Conservation (phyloP, 352 stramenopile species). For the Globisporangium recalcitrans region DNA sequence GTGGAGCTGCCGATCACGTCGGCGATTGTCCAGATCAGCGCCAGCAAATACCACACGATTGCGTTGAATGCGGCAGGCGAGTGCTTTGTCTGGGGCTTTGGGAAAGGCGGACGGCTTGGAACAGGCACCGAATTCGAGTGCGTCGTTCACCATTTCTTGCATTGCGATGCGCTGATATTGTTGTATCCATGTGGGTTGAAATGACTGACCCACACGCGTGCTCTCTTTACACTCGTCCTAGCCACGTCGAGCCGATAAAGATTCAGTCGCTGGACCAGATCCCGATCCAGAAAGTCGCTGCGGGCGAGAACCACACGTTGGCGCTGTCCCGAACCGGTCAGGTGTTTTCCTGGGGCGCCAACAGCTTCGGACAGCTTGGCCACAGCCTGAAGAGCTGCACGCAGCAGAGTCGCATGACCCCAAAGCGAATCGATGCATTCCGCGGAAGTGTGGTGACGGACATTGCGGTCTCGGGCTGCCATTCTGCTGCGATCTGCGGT, state of each 20-base stretch:
- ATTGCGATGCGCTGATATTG: background rate
- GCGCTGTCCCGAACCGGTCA: constrained; percentile 59
- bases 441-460: constrained; percentile 42
- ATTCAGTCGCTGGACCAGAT: constrained; percentile 43
- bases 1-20: constrained; percentile 51
- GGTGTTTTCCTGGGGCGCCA: constrained; percentile 81
- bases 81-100: constrained; percentile 81
- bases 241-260: constrained; percentile 58
- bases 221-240: constrained; percentile 14
- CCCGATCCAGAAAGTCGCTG: constrained; percentile 58
- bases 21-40: constrained; percentile 61
- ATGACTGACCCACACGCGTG: background rate
- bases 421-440: constrained; percentile 73
- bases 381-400: constrained; percentile 54
- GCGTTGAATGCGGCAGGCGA: constrained; percentile 54
- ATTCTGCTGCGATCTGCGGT: constrained; percentile 61
- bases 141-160: constrained; percentile 10
- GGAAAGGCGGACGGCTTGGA: constrained; percentile 70
- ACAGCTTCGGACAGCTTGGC: constrained; percentile 74
- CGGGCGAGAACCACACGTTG: constrained; percentile 78
- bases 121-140: constrained; percentile 79
- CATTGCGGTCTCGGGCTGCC: constrained; percentile 66
- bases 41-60: constrained; percentile 79
- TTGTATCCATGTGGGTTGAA: background rate
- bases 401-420: constrained; percentile 49